phyloP scores from a whole-genome alignment of 805 yeast genomes.

The Yarrowia deformans region DNA sequence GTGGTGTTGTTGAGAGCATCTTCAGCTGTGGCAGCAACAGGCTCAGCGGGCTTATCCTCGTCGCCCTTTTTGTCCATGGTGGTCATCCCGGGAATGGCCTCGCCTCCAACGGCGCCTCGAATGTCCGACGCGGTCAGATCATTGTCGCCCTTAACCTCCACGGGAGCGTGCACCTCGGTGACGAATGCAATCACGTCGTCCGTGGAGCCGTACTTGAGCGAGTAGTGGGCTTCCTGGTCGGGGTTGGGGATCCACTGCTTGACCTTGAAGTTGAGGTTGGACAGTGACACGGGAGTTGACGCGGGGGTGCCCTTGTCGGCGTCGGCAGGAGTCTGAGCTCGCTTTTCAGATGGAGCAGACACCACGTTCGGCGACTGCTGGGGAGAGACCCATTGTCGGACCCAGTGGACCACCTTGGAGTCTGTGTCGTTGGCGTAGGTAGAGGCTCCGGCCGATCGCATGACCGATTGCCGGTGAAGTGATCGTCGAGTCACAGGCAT shows the following conservation, averaged over 20 bases:
- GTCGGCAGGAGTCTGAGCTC: constrained; percentile 38
- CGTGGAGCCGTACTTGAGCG: constrained; percentile 49
- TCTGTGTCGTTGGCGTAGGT: constrained; percentile 27
- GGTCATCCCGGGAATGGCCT: constrained; percentile 56
- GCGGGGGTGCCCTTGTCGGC: constrained; percentile 40
- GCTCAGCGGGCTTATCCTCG: constrained; percentile 37
- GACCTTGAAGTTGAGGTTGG: constrained; percentile 46
- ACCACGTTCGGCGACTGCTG: constrained; percentile 34
- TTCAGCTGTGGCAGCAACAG: constrained; percentile 40
- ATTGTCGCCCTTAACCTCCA: constrained; percentile 46
- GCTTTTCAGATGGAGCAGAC: constrained; percentile 26
- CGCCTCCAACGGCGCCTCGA: constrained; percentile 63
- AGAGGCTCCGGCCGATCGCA: constrained; percentile 27
- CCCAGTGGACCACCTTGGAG: constrained; percentile 34
- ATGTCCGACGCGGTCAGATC: constrained; percentile 57
- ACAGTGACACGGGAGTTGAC: constrained; percentile 40
- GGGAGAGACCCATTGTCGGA: constrained; percentile 39
- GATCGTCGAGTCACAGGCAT: constrained; percentile 40
- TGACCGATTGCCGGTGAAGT: constrained; percentile 34
- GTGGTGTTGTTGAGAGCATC: constrained; percentile 38
- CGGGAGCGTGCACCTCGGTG: constrained; percentile 43
- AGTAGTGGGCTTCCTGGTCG: constrained; percentile 39
- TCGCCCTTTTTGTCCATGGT: constrained; percentile 44
- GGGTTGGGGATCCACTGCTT: constrained; percentile 49
- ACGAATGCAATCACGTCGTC: constrained; percentile 57